phyloP scores from a whole-genome alignment of 2,329 filamentous ascomycete genomes.

The Scedosporium boydii region DNA sequence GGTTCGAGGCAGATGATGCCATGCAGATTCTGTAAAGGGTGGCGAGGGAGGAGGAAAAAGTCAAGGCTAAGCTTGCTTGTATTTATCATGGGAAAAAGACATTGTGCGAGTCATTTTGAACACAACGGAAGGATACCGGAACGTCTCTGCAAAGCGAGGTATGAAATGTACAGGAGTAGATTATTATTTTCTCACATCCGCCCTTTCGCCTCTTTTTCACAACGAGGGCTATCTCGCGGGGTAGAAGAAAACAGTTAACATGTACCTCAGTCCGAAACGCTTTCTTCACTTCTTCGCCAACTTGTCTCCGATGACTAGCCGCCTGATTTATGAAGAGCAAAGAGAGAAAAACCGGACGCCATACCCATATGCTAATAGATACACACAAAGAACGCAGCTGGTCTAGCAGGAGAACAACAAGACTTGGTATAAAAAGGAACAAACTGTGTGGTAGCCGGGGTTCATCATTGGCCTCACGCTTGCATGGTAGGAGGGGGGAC shows the following conservation, averaged over 20 bases:
- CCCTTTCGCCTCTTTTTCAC: not conserved
- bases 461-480: conserved; percentile 8
- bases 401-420: not conserved
- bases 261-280: no score
- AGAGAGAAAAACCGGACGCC: conserved; percentile 5
- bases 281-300: not conserved
- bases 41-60: not conserved
- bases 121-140: no score
- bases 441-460: not conserved
- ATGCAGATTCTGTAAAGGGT: conserved; percentile 39
- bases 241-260: not conserved
- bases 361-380: conserved; percentile 6
- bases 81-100: not conserved
- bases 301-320: not conserved
- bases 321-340: not conserved
- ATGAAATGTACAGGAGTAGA: no score
- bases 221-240: not conserved
- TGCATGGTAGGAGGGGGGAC: conserved; percentile 19
- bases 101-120: not conserved
- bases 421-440: not conserved
- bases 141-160: no score
- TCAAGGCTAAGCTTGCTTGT: not conserved
- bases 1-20: conserved; percentile 49
- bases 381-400: conserved; percentile 1
- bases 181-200: no score